Conservation (phyloP, 139 green algal species). For the Volvox reticuliferus region DNA sequence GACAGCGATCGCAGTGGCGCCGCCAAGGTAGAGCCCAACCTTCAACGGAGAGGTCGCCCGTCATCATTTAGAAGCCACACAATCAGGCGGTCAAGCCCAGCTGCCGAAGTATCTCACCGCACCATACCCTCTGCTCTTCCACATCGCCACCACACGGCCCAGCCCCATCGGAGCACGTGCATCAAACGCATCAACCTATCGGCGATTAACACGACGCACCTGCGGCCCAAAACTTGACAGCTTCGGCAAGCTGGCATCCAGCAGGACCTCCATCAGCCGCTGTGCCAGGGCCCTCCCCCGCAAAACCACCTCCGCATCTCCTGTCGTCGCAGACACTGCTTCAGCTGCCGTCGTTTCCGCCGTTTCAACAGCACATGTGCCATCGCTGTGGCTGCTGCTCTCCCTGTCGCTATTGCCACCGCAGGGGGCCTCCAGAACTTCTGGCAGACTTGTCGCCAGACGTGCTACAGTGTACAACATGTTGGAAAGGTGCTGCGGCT, state of each 20-base stretch:
- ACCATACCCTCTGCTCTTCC: no score
- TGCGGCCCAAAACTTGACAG: slow-evolving; percentile 18
- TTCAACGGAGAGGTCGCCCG: no score
- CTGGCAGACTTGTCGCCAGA: not conserved
- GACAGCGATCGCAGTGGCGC: no score
- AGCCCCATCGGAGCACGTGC: no score
- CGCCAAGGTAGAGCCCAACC: no score
- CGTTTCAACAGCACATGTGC: not conserved
- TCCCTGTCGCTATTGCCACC: not conserved
- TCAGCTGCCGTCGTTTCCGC: not conserved
- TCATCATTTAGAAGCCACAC: no score
- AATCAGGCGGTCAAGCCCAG: no score
- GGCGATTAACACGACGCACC: not conserved
- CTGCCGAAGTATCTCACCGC: no score
- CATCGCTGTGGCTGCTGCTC: not conserved
- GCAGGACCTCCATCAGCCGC: not conserved
- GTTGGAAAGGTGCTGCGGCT: slow-evolving; percentile 39
- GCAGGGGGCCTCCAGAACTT: not conserved
- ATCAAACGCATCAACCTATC: no score
- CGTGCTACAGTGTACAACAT: slow-evolving; percentile 9
- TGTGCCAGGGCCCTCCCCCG: no score
- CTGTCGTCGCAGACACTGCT: no score
- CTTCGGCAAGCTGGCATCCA: not conserved
- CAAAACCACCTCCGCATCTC: not conserved
- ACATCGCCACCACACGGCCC: no score